Percentiles rank a stretch among this genome's conserved stretches.
Conservation (phyloP, 208 protist species). For the Trypanosoma cruzi region DNA sequence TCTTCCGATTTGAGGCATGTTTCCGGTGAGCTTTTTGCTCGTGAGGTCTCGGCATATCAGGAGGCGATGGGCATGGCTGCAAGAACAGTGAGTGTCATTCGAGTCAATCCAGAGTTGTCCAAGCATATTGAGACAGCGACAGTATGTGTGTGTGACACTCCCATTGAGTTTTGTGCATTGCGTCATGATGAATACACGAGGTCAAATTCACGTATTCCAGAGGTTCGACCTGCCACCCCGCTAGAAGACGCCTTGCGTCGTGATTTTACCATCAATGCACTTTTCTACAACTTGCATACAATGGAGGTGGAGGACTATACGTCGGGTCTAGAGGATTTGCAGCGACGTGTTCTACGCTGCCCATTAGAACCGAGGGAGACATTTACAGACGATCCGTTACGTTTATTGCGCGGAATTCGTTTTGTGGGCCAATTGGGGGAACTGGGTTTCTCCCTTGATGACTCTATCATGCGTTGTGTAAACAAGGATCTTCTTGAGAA, state of each 20-base stretch:
- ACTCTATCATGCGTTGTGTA: slow-evolving; percentile 48
- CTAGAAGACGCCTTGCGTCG: slow-evolving; percentile 95
- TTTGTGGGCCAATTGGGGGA: slow-evolving; percentile 90
- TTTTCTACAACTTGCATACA: slow-evolving; percentile 99
- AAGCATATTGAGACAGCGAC: slow-evolving; percentile 99
- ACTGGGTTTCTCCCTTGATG: slow-evolving; percentile 86
- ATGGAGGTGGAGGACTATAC: slow-evolving; percentile 96
- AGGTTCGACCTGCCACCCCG: slow-evolving; percentile 73
- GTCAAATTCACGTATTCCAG: slow-evolving; percentile 91
- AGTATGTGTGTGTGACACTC: slow-evolving; percentile 84
- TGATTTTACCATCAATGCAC: slow-evolving; percentile 99
- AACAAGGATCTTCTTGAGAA: slow-evolving; percentile 52
- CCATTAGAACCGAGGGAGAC: slow-evolving; percentile 83
- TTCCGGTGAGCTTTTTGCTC: slow-evolving; percentile 92
- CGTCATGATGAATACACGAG: slow-evolving; percentile 93
- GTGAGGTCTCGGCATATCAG: slow-evolving; percentile 79
- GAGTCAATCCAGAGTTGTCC: slow-evolving; percentile 96
- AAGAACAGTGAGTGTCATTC: slow-evolving; percentile 93
- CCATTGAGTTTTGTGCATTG: slow-evolving; percentile 98
- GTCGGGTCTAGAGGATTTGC: slow-evolving; percentile 90
- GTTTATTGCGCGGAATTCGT: slow-evolving; percentile 92
- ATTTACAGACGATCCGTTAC: slow-evolving; percentile 94
- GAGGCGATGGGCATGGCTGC: slow-evolving; percentile 33
- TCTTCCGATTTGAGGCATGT: slow-evolving; percentile 36
- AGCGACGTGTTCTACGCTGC: slow-evolving; percentile 86